Percentiles rank a stretch among this genome's conserved stretches.
Conservation (phyloP, 192 early-diverging fungal species). For the Coemansia sp. region DNA sequence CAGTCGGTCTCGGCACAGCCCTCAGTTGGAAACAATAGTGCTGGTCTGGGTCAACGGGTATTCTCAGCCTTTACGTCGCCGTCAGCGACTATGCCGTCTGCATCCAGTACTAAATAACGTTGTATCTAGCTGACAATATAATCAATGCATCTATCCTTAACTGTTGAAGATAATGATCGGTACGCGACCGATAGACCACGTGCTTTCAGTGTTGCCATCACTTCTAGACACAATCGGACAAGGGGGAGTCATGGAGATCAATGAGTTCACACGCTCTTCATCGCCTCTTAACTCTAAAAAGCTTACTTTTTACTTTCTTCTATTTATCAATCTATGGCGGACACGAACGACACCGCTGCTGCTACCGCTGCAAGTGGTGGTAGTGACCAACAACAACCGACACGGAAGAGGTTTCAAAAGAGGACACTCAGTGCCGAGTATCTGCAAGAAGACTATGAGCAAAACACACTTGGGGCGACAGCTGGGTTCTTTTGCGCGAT, state of each 20-base stretch:
- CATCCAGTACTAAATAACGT: not conserved
- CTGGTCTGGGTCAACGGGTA: slow-evolving; percentile 5
- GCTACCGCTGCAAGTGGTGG: not conserved
- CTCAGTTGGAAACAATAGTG: not conserved
- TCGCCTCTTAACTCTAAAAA: not conserved
- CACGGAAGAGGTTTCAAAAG: slow-evolving; percentile 21
- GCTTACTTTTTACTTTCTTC: not conserved
- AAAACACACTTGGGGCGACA: slow-evolving; percentile 31
- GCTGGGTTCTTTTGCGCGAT: slow-evolving; percentile 51
- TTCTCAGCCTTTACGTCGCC: slow-evolving; percentile 8
- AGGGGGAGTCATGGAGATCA: not conserved
- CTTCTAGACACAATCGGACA: not conserved
- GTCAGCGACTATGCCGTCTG: not conserved
- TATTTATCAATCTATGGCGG: not conserved
- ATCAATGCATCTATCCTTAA: not conserved
- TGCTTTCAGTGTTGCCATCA: not conserved
- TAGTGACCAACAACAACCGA: not conserved
- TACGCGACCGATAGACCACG: not conserved
- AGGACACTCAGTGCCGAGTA: slow-evolving; percentile 20
- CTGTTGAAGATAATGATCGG: not conserved
- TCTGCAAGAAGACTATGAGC: slow-evolving; percentile 40
- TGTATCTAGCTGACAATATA: not conserved
- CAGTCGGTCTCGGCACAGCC: slow-evolving; percentile 34
- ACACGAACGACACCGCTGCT: not conserved
- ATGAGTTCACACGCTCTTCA: not conserved